phyloP scores from a whole-genome alignment of 2,329 filamentous ascomycete species.

The Monosporascus sp. region DNA sequence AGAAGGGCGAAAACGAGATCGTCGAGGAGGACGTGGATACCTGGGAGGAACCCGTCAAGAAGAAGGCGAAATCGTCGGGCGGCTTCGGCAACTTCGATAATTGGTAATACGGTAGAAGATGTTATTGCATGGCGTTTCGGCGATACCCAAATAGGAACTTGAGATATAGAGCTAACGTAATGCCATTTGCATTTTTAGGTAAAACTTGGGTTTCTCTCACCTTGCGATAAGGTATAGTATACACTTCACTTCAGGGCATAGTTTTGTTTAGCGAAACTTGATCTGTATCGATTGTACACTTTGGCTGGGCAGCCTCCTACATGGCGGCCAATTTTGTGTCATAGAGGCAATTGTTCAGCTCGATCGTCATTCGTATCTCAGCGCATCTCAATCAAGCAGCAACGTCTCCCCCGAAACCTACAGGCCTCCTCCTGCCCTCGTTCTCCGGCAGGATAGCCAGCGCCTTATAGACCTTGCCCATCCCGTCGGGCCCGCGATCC shows the following conservation, averaged over 20 bases:
- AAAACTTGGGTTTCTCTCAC: no score
- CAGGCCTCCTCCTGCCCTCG: constrained; percentile 66
- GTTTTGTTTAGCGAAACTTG: no score
- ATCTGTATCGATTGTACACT: no score
- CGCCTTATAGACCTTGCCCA: constrained; percentile 93
- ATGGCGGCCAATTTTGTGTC: no score
- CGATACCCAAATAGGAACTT: background rate
- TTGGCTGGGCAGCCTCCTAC: no score
- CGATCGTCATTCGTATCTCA: background rate
- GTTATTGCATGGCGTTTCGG: constrained; percentile 10
- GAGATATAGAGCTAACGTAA: background rate
- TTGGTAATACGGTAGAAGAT: constrained; percentile 54
- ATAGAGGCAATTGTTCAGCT: no score
- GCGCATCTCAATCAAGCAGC: constrained; percentile 3
- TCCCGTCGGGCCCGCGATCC: constrained; percentile 75
- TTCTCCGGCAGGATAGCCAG: constrained; percentile 86
- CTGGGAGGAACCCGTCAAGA: constrained; percentile 68
- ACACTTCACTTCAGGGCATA: no score
- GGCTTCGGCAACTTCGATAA: constrained; percentile 91
- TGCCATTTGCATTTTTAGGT: no score
- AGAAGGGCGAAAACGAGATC: constrained; percentile 45
- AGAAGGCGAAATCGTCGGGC: constrained; percentile 63
- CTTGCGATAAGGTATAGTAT: no score
- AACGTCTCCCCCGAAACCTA: constrained; percentile 82
- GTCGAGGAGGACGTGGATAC: constrained; percentile 57